phyloP scores from a whole-genome alignment of 2,329 filamentous ascomycete genomes.

The Fusarium torulosum region DNA sequence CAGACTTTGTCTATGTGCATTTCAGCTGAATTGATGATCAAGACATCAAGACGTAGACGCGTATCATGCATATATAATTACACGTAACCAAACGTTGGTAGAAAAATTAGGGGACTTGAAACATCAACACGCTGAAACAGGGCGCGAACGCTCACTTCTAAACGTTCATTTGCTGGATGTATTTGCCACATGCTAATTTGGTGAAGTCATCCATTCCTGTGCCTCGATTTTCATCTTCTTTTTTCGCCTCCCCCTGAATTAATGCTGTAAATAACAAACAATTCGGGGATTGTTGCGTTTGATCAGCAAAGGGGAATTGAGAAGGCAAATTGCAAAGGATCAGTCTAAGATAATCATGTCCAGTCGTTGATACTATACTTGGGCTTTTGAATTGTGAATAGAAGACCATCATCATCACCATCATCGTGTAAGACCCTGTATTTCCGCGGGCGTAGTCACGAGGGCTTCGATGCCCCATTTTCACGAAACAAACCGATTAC shows the following conservation, averaged over 20 bases:
- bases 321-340: conserved; percentile 18
- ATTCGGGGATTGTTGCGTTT: not conserved
- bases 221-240: conserved; percentile 11
- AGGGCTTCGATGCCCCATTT: conserved; percentile 11
- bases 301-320: not conserved
- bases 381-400: not conserved
- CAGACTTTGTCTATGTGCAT: not conserved
- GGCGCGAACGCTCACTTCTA: conserved; percentile 1
- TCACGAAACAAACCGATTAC: not conserved
- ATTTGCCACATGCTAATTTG: conserved; percentile 46
- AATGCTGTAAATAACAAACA: conserved; percentile 2
- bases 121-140: conserved; percentile 35
- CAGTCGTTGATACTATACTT: not conserved
- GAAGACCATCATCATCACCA: conserved; percentile 12
- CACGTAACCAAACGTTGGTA: conserved; percentile 6
- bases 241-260: conserved; percentile 42
- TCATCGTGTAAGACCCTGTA: conserved; percentile 1
- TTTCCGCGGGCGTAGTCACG: conserved; percentile 14
- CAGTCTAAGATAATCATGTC: not conserved
- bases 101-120: conserved; percentile 28
- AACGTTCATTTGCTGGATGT: conserved; percentile 16
- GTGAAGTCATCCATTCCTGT: conserved; percentile 40
- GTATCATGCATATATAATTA: conserved; percentile 13
- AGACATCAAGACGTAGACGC: conserved; percentile 6
- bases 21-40: conserved; percentile 1